phyloP scores from a whole-genome alignment of 75 land plant genomes.

The Selaginella tamariscina region DNA sequence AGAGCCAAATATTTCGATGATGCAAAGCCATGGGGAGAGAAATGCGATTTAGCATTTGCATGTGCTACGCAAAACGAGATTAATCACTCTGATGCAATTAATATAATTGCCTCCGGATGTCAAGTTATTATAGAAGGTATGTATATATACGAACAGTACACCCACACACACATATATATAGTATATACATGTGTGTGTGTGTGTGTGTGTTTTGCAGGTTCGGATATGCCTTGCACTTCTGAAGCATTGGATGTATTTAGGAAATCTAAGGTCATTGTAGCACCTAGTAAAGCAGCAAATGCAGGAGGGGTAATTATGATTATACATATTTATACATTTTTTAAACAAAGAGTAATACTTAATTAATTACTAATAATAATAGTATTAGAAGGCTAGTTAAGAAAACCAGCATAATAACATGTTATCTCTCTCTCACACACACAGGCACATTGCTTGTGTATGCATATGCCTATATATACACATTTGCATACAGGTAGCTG shows the following conservation, averaged over 20 bases:
- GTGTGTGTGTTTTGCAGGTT: neutral
- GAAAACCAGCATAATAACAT: too few species aligned
- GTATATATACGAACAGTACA: neutral
- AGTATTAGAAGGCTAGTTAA: too few species aligned
- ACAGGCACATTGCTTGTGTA: too few species aligned
- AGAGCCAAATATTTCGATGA: neutral
- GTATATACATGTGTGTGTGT: neutral
- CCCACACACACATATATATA: neutral
- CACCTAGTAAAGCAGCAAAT: slow-evolving; percentile 10
- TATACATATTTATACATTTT: neutral
- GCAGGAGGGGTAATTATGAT: slow-evolving; percentile 5
- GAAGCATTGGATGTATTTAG: slow-evolving; percentile 5
- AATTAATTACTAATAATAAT: too few species aligned
- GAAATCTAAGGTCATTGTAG: slow-evolving; percentile 1
- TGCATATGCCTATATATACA: too few species aligned
- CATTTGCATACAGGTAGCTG: slow-evolving; percentile 17
- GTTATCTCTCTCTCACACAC: too few species aligned
- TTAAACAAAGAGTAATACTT: too few species aligned
- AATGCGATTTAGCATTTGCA: slow-evolving; percentile 7
- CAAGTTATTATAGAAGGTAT: slow-evolving; percentile 5
- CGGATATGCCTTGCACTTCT: slow-evolving; percentile 7
- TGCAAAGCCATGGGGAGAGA: slow-evolving; percentile 10
- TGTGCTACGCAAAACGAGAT: slow-evolving; percentile 11
- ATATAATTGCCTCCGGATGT: neutral
- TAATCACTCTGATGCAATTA: slow-evolving; percentile 5